Conservation (phyloP, 2,329 filamentous ascomycete genomes). For the Phaeosphaeriaceae sp. region DNA sequence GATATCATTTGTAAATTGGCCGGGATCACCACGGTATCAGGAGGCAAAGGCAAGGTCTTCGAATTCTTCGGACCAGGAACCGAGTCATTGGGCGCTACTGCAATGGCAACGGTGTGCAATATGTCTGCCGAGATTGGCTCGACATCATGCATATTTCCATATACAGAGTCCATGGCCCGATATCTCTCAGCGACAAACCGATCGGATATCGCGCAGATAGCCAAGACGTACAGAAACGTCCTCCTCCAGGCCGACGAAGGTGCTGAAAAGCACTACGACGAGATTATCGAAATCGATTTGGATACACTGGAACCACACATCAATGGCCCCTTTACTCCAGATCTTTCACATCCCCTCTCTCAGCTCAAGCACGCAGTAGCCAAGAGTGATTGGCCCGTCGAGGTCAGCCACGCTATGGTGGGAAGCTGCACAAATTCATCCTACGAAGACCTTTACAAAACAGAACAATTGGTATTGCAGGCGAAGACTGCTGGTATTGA, state of each 20-base stretch:
- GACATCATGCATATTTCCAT: conserved; percentile 96
- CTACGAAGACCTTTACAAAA: conserved; percentile 97
- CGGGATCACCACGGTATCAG: too few relatives aligned
- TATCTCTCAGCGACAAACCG: conserved; percentile 89
- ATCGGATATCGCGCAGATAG: conserved; percentile 74
- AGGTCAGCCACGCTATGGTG: conserved; percentile 95
- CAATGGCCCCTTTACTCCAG: conserved; percentile 98
- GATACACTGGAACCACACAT: conserved; percentile 95
- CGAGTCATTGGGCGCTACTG: conserved; percentile 86
- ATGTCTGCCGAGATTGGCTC: conserved; percentile 77
- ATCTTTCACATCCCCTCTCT: conserved; percentile 97
- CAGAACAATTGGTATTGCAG: conserved; percentile 91
- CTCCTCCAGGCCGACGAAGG: conserved; percentile 88
- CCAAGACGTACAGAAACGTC: too few relatives aligned
- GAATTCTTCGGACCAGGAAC: conserved; percentile 94
- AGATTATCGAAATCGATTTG: conserved; percentile 95
- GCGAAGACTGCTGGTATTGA: conserved; percentile 88
- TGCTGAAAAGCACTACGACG: conserved; percentile 93
- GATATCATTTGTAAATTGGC: conserved; percentile 61
- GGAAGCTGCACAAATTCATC: conserved; percentile 99
- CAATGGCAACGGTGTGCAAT: conserved; percentile 87
- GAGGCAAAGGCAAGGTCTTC: conserved; percentile 92
- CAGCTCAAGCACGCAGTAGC: conserved; percentile 92
- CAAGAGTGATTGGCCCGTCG: conserved; percentile 95
- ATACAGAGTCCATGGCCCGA: conserved; percentile 80